Evolutionary conservation across 78 protist species (phyloP), one percentile per base, ranked within the genome.

Genomic region (Monocercomonoides exilis): DNA sequence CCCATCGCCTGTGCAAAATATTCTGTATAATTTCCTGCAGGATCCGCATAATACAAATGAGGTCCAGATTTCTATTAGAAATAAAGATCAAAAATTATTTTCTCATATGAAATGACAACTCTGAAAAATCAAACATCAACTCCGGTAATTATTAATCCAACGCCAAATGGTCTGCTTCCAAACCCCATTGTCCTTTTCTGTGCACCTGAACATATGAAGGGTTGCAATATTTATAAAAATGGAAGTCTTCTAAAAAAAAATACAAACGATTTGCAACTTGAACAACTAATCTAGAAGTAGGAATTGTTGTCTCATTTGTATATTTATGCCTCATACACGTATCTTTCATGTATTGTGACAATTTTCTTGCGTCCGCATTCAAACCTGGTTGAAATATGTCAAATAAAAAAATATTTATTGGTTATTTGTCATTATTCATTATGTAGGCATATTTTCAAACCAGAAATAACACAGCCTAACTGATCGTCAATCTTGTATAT

Each of bases 151-250:
- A 89, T 3, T 3, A 89, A 1, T 46, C 89, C 86, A 38, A 85
- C 91, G 0, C 91, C 91, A 44, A 84, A 89, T 2, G 91, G 91
- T 41, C 91, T 1, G 29, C 77, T 0, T 2, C 91, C 91, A 29
- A 0, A 42, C n/a, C 0, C 33, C 33, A 79, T 77, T 0, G 91
- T 89, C 6, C 77, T 21, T 5, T 5, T 85, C 35, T 89, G 91
- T 70, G 46, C 0, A 77, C 85, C 85, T n/a, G n/a, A n/a, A n/a
- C n/a, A n/a, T n/a, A n/a, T n/a, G n/a, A n/a, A n/a, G n/a, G n/a
- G n/a, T n/a, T n/a, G n/a, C n/a, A 63, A 46, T n/a, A n/a, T n/a
- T n/a, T n/a, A n/a, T n/a, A n/a, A n/a, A n/a, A n/a, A n/a, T n/a
- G n/a, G n/a, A n/a, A n/a, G n/a, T n/a, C n/a, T 79, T 6, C 6